Base-by-base conservation (phyloP, 2,329 filamentous ascomycete species). In the Metarhizium rileyi region DNA sequence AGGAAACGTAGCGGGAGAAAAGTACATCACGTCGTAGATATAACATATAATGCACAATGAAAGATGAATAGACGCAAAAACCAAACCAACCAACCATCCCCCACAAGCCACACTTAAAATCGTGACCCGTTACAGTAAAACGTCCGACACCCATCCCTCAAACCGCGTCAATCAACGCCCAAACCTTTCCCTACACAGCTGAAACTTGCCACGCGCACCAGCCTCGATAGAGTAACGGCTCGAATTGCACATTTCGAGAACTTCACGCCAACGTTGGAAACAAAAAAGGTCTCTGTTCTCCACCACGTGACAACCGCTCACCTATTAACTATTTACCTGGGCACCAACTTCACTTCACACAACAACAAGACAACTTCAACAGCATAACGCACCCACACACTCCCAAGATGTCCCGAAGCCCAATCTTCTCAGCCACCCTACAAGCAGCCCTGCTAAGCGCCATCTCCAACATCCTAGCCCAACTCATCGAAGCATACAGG, bases 381-480 rank as follows among this genome's bases (percentile, higher is more conserved):
- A n/a, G n/a, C n/a, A n/a, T n/a, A n/a, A n/a, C n/a, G n/a, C n/a
- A n/a, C n/a, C n/a, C n/a, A n/a, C n/a, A n/a, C n/a, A n/a, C n/a
- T n/a, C n/a, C n/a, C n/a, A 49, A 30, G 23, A 65, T 66, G 64
- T 50, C 55, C 5, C 69, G 78, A 2, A 41, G 47, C 4, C 75
- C 80, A 4, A 74, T 87, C 42, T 62, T 81, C 25, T 72, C 66
- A 47, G 78, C 80, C 28, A 85, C 81, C 5, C 57, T 84, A 46
- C 86, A 90, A 68, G 78, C 83, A 20, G 78, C 79, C 22, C 61
- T 80, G 28, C 73, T 91, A 33, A 80, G 77, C 54, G 78, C 78
- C 46, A 70, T 83, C 16, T 87, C 86, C 53, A 90, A 88, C 61
- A 62, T 90, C 25, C 67, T 91, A 44, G 87, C 86, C 9, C 88